Percentiles rank a stretch among this genome's conserved stretches.
These are phyloP conservation scores for Pseudocercospora musae DNA, from an alignment of 2,329 filamentous ascomycete genomes.

Conservation along the genomic window DNA sequence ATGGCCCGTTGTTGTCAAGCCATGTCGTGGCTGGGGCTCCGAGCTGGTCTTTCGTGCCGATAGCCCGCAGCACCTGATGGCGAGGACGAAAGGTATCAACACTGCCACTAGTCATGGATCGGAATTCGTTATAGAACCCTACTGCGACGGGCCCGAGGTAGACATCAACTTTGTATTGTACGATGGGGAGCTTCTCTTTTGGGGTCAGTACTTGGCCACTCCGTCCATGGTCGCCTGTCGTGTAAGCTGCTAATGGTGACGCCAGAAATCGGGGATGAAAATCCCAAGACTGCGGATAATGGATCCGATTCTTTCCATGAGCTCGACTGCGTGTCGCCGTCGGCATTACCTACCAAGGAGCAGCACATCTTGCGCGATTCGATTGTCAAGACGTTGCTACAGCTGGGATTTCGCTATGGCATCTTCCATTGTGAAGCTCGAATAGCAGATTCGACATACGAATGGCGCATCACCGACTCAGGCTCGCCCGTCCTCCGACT, in stretches of 20 bases:
- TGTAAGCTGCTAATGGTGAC: not conserved
- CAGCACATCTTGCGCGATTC: slow-evolving; percentile 12
- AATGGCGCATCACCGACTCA: slow-evolving; percentile 27
- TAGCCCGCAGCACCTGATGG: slow-evolving; percentile 28
- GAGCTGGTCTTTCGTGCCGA: slow-evolving; percentile 37
- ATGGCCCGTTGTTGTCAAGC: slow-evolving; percentile 30
- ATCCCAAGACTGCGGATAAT: slow-evolving; percentile 35
- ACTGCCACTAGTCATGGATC: slow-evolving; percentile 14
- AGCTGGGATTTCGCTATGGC: slow-evolving; percentile 28
- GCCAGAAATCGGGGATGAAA: slow-evolving; percentile 39
- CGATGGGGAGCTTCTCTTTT: slow-evolving; percentile 42
- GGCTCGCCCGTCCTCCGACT: not conserved
- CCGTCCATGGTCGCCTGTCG: not conserved
- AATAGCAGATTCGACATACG: slow-evolving; percentile 51
- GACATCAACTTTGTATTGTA: slow-evolving; percentile 43
- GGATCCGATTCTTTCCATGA: slow-evolving; percentile 22
- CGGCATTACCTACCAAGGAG: slow-evolving; percentile 25
- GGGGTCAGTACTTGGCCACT: not conserved
- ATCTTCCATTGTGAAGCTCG: slow-evolving; percentile 34
- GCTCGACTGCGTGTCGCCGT: slow-evolving; percentile 22
- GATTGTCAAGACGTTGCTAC: slow-evolving; percentile 23
- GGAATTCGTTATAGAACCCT: slow-evolving; percentile 40
- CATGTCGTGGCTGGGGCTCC: slow-evolving; percentile 32
- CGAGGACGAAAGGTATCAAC: slow-evolving; percentile 9
- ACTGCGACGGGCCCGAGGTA: slow-evolving; percentile 43